Base-by-base conservation (phyloP, 164 flowering plant genomes). In the Houttuynia cordata region DNA sequence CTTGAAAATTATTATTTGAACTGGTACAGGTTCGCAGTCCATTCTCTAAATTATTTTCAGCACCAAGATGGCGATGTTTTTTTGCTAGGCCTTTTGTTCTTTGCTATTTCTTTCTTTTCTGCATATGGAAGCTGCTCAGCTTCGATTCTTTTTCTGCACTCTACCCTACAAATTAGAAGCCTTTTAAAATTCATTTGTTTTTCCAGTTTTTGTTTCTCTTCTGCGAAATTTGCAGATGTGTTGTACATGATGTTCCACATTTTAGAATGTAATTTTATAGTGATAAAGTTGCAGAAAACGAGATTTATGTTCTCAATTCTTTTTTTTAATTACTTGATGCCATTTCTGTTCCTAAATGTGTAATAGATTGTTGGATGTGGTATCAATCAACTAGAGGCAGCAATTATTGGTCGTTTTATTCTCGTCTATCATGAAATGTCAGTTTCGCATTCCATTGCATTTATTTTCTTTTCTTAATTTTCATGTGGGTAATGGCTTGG, bases 141-240 rank as follows among this genome's bases (percentile, higher is more conserved):
- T 18, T 55, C 49, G 25, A 61, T 61, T 67, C 56, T 56, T 67
- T 67, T 24, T 67, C 59, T 18, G 20, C 49, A 47, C 1, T 12
- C 57, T 20, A 34, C 53, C 64, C 6, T 50, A 30, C 37, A 2
- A 2, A 2, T 30, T 30, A 30, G 37, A 30, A 30, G 37, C 6
- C 37, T 30, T 30, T 6, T 56, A 22, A 56, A 30, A 56, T 56
- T 22, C 58, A 56, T 22, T 18, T 56, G 58, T 10, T 56, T 10
- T 56, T 15, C 14, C 23, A 14, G 59, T 67, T 51, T 17, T 12
- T 52, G 20, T 18, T n/a, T 18, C 5, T 52, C 23, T 52, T 20
- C 22, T 52, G 37, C 37, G 37, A 6, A 30, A 30, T 30, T 30
- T 30, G 37, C 37, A 30, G 37, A 30, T 6, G 37, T 30, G 37